A percentile compares a stretch with the other conserved stretches of the same genome.
These are phyloP conservation scores for Aspergillus glaucus DNA, from an alignment of 2,329 filamentous ascomycete genomes.

Conservation along the genomic window DNA sequence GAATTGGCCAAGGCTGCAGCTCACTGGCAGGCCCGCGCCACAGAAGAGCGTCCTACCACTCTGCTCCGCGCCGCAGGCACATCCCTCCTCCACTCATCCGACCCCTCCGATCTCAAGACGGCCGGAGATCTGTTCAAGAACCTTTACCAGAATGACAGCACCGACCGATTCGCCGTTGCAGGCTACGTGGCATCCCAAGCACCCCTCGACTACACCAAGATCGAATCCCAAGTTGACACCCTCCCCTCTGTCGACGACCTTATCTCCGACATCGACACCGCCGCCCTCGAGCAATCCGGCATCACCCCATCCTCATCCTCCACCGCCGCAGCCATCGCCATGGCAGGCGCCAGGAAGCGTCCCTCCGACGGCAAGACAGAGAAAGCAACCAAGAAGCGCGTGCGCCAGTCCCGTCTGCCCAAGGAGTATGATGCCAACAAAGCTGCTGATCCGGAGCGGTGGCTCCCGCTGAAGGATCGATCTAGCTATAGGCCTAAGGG, in stretches of 20 bases:
- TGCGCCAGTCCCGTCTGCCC: conserved; percentile 42
- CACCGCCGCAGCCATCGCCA: conserved; percentile 23
- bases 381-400: conserved; percentile 31
- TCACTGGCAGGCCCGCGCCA: conserved; percentile 66
- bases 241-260: conserved; percentile 38
- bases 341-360: conserved; percentile 37
- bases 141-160: conserved; percentile 58
- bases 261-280: conserved; percentile 37
- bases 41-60: conserved; percentile 47
- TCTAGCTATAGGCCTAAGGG: conserved; percentile 86
- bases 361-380: conserved; percentile 26
- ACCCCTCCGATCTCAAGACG: conserved; percentile 58
- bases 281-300: conserved; percentile 40
- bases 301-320: conserved; percentile 31
- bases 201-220: conserved; percentile 37
- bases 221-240: conserved; percentile 30
- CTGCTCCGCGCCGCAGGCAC: conserved; percentile 77
- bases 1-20: conserved; percentile 73
- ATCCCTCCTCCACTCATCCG: conserved; percentile 70
- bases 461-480: conserved; percentile 84
- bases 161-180: conserved; percentile 65
- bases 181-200: conserved; percentile 82
- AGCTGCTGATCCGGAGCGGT: conserved; percentile 81
- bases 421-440: conserved; percentile 62
- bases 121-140: conserved; percentile 75